These are phyloP conservation scores for Pinus taeda DNA, from an alignment of 75 land plant species.

Conservation along the genomic window DNA sequence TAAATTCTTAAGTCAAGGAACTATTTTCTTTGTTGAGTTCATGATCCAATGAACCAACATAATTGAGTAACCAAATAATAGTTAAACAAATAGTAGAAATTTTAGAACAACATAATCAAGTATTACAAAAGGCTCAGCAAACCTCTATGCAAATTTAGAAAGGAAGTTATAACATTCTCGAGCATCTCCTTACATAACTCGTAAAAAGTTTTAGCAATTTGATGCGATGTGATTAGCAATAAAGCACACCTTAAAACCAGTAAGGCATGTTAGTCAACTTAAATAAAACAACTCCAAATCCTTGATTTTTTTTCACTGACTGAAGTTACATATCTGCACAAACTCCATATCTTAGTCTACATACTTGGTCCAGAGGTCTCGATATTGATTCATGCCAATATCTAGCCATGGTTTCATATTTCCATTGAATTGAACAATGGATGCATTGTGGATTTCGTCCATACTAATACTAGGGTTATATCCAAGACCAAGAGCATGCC, in stretches of 20 bases:
- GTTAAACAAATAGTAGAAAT: background rate
- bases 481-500: constrained; percentile 88
- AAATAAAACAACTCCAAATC: background rate
- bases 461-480: constrained; percentile 78
- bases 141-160: background rate
- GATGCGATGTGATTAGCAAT: background rate
- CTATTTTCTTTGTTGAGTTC: background rate
- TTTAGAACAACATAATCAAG: background rate
- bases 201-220: constrained; percentile 3
- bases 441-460: constrained; percentile 67
- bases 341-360: constrained; percentile 73
- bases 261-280: background rate
- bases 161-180: constrained; percentile 7
- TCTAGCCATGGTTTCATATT: constrained; percentile 90
- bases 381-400: constrained; percentile 70
- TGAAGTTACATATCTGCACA: constrained; percentile 71
- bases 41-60: constrained; percentile 2
- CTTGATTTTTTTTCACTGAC: constrained; percentile 16
- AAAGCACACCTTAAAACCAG: background rate
- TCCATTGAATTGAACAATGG: constrained; percentile 80
- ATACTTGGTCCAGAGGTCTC: constrained; percentile 71
- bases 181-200: background rate
- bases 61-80: background rate
- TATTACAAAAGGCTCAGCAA: constrained; percentile 2
- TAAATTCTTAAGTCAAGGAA: background rate